Base-by-base conservation (phyloP, 2,329 filamentous ascomycete genomes). In the Blastomyces silverae region DNA sequence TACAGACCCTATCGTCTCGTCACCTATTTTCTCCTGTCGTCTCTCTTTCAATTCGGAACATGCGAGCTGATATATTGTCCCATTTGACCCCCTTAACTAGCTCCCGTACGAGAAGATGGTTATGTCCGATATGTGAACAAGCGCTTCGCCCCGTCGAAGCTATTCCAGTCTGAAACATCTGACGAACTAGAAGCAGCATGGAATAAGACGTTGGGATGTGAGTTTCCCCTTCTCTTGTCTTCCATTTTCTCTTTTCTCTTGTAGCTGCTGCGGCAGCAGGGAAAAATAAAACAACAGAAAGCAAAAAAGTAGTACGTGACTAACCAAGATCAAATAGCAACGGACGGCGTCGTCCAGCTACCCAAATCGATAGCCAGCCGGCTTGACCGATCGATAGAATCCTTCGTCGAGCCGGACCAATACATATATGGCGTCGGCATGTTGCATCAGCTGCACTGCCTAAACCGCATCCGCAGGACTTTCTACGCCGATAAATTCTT, bases 401-500 rank as follows among this genome's bases (percentile, higher is more conserved):
- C 65, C 13, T 66, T 58, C 44, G 44, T 58, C 31, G 64, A 64
- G 11, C 52, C 34, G 15, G 66, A 55, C 15, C 42, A 64, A 25
- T 66, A 63, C 42, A 62, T 67, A 46, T 67, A 68, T 58, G 66
- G 65, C 25, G 58, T 68, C 22, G 64, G 53, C 44, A 62, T 68
- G 28, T 68, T 62, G 25, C 65, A 66, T 52, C 66, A 68, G 28
- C 39, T 68, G 31, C 66, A 66, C 44, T 68, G 65, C 61, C 56
- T 68, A n/a, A 66, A 68, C 42, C 63, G 65, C 11, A 65, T 68
- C 62, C 66, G 66, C 31, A 62, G 65, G 37, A 52, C 63, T 5
- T 68, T 68, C 56, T 65, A 68, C 48, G 34, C 65, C 6, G 61
- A 65, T 25, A 65, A 64, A 53, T 68, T 64, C 64, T 68, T 65